These are phyloP conservation scores for Colletotrichum gloeosporioides DNA, from an alignment of 2,329 filamentous ascomycete species.

Conservation along the genomic window DNA sequence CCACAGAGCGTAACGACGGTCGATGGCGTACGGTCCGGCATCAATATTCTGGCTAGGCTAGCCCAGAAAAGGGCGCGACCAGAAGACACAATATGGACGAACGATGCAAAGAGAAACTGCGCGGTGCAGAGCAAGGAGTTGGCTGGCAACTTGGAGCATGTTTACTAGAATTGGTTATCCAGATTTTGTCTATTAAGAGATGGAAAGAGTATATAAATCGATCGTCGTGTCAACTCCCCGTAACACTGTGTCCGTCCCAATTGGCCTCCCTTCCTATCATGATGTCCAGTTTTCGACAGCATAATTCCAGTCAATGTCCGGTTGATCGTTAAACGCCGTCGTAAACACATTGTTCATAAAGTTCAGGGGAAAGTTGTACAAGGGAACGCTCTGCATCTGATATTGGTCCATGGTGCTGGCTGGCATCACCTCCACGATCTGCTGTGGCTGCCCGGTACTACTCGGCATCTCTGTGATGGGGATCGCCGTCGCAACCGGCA, in stretches of 20 bases:
- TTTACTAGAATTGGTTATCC: neutral
- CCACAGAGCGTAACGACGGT: neutral
- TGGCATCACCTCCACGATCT: neutral
- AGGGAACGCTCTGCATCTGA: neutral
- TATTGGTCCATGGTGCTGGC: neutral
- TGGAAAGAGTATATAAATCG: neutral
- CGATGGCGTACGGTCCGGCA: conserved; percentile 10
- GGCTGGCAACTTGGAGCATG: neutral
- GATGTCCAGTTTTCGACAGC: neutral
- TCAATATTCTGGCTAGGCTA: neutral
- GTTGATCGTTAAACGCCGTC: conserved; percentile 8
- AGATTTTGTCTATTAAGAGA: neutral
- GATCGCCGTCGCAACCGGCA: neutral
- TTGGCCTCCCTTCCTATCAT: neutral
- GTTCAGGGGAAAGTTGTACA: conserved; percentile 3
- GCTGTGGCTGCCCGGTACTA: neutral
- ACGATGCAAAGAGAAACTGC: neutral
- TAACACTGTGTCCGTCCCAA: neutral
- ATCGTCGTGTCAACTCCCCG: neutral
- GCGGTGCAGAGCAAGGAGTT: neutral
- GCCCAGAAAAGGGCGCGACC: neutral
- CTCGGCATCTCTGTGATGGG: neutral
- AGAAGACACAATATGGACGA: neutral
- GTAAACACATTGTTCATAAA: conserved; percentile 10
- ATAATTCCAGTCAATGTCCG: conserved; percentile 6